These are phyloP conservation scores for Fusarium virguliforme DNA, from an alignment of 2,329 filamentous ascomycete genomes.

Conservation along the genomic window DNA sequence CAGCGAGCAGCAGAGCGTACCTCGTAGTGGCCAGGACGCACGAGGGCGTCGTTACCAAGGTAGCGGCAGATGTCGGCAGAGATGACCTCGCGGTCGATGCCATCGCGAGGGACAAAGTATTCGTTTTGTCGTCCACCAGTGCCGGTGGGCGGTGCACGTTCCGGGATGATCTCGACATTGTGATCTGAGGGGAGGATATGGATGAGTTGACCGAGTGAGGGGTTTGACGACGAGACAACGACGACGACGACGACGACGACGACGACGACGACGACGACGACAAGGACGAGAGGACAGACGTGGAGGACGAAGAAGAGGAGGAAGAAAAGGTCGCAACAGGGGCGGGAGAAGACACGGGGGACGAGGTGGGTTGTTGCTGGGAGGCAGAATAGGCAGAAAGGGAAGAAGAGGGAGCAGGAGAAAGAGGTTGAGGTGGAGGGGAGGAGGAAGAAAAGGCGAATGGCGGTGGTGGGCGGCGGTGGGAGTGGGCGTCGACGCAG, in stretches of 20 bases:
- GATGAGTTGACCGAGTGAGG: conserved; percentile 33
- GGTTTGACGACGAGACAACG: conserved; percentile 38
- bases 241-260: conserved; percentile 43
- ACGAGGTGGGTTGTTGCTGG: conserved; percentile 45
- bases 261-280: conserved; percentile 30
- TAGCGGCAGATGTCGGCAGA: conserved; percentile 89
- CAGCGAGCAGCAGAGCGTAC: conserved; percentile 61
- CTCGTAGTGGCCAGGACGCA: conserved; percentile 82
- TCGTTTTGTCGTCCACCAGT: conserved; percentile 76
- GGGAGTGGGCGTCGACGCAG: neutral
- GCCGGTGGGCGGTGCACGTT: conserved; percentile 56
- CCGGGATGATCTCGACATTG: conserved; percentile 61
- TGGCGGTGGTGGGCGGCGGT: conserved; percentile 48
- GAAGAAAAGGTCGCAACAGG: neutral
- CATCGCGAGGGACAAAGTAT: conserved; percentile 85
- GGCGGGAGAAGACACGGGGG: conserved; percentile 42
- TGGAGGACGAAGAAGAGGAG: neutral
- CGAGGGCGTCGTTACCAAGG: conserved; percentile 85
- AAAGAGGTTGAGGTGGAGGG: conserved; percentile 48
- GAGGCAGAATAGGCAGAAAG: conserved; percentile 45
- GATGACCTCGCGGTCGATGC: conserved; percentile 88
- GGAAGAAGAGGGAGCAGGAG: conserved; percentile 43
- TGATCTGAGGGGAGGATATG: conserved; percentile 45
- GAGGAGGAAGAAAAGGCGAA: conserved; percentile 54
- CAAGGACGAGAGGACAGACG: neutral